Conservation (phyloP, 441 rosid species). For the Manihot esculenta region DNA sequence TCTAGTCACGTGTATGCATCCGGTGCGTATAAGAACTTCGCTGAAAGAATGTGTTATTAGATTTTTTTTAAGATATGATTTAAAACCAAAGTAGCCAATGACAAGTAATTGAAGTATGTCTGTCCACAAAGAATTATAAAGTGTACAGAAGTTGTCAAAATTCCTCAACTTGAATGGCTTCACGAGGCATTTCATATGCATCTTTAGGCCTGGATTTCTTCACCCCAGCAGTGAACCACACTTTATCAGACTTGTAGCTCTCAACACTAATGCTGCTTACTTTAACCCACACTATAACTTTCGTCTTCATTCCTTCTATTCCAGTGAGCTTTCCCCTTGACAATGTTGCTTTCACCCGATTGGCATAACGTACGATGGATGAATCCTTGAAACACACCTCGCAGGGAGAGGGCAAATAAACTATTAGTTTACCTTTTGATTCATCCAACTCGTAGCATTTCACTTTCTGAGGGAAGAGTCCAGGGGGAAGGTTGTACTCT, state of each 20-base stretch:
- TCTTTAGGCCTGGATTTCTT: conserved; percentile 73
- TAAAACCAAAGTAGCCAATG: too few species aligned
- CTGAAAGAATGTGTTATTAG: too few species aligned
- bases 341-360: conserved; percentile 68
- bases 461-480: conserved; percentile 76
- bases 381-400: conserved; percentile 81
- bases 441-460: conserved; percentile 83
- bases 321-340: conserved; percentile 68
- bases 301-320: conserved; percentile 94
- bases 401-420: conserved; percentile 62
- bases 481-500: conserved; percentile 78
- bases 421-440: conserved; percentile 64
- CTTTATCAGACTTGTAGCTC: conserved; percentile 74
- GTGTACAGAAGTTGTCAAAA: conserved; percentile 35
- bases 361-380: conserved; percentile 63
- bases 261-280: conserved; percentile 65
- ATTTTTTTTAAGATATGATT: too few species aligned
- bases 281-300: conserved; percentile 87
- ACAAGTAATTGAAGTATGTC: too few species aligned
- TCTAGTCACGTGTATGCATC: too few species aligned
- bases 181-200: conserved; percentile 56
- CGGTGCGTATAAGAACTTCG: too few species aligned
- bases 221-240: conserved; percentile 89
- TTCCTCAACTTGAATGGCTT: conserved; percentile 61
- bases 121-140: background rate